Base-by-base conservation (phyloP, 2,329 filamentous ascomycete genomes). In the Tothia fuscella region DNA sequence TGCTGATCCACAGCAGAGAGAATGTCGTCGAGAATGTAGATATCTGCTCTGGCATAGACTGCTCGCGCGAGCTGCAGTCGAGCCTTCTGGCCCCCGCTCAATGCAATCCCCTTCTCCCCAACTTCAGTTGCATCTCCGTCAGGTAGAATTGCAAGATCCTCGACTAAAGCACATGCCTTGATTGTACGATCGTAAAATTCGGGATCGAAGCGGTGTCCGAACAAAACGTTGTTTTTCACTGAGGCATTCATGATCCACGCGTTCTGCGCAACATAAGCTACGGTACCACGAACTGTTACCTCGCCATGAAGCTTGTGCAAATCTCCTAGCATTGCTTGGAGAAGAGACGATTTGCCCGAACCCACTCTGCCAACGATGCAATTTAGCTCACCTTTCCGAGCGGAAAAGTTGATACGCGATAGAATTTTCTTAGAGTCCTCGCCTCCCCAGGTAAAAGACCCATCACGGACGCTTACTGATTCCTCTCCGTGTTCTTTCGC, bases 171-270 rank as follows among this genome's bases (percentile, higher is more conserved):
- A 22, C 43, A 45, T 5, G 38, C 38, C 26, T 32, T 42, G 30
- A 42, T 16, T 16, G 39, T 42, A 9, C 19, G 29, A 13, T 42
- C 20, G 20, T 42, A 42, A 10, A 34, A 42, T n/a, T 33, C 13
- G 14, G 39, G 20, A 24, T 42, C 39, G n/a, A 29, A 42, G 53
- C 94, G 87, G 47, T 89, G 87, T 61, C 94, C 87, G 19, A 95
- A 93, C 6, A 94, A 70, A 45, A 85, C 80, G 56, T 95, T 88
- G 51, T 95, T 88, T 35, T 35, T 42, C 6, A 42, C 39, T 10
- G 39, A 42, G 3, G 39, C 39, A 25, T 42, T 42, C 29, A 35
- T 42, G 6, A 42, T 42, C 39, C 39, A 42, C 4, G 39, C 39
- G 17, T 42, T 33, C 29, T 42, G 39, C 22, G 39, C 39, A 6